These are phyloP conservation scores for Candida gorgasii DNA, from an alignment of 805 yeast genomes.

Conservation along the genomic window DNA sequence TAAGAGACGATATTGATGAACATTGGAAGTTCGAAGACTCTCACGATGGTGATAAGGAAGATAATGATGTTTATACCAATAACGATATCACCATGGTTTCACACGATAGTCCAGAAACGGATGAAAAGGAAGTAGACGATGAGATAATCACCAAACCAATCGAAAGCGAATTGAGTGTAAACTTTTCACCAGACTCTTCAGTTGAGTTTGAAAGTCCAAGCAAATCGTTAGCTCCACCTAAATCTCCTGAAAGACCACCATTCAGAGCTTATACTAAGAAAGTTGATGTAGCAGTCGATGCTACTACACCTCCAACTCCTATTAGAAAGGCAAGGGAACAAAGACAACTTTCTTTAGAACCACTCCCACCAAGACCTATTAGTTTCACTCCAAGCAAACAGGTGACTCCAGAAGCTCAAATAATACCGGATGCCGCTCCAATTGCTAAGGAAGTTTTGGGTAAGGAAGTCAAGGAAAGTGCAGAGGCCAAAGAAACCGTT, in stretches of 20 bases:
- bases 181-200: constrained; percentile 18
- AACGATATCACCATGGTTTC: constrained; percentile 19
- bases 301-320: constrained; percentile 21
- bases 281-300: constrained; percentile 20
- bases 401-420: neutral
- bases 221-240: constrained; percentile 14
- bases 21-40: constrained; percentile 42
- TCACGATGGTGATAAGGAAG: constrained; percentile 41
- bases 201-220: constrained; percentile 12
- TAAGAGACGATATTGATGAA: constrained; percentile 33
- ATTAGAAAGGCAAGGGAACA: constrained; percentile 13
- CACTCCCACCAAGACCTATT: neutral
- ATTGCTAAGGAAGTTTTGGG: neutral
- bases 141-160: constrained; percentile 2
- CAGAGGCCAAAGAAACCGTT: neutral
- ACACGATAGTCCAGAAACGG: neutral
- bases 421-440: neutral
- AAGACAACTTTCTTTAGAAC: constrained; percentile 1
- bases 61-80: constrained; percentile 30
- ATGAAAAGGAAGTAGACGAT: neutral
- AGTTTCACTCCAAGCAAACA: neutral
- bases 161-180: constrained; percentile 10
- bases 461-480: constrained; percentile 1
- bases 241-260: constrained; percentile 19
- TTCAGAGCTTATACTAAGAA: constrained; percentile 11